Evolutionary conservation across 2,329 filamentous ascomycete species (phyloP), one percentile per base, ranked within the genome.

Genomic region (Thermomyces lanuginosus): DNA sequence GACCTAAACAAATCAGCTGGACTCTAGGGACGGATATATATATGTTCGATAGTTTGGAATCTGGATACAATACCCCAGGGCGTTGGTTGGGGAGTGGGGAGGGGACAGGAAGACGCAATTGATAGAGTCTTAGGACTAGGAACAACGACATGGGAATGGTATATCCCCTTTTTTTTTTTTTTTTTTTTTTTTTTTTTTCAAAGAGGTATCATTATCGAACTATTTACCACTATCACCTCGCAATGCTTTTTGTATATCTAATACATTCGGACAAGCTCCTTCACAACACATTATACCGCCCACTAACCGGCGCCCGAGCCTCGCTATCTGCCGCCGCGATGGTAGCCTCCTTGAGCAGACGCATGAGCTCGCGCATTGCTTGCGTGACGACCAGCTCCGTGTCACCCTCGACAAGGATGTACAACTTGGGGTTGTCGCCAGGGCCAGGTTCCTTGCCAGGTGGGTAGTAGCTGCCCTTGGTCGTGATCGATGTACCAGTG

Each of bases 321-420:
- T 89, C 77, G n/a, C 78, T 76, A 43, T 93, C 84, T 14, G 77
- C 80, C 7, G 84, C 83, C 8, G 82, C 82, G 43, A 91, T 72
- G 0, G 84, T 92, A 8, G 81, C 89, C 54, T 95, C 89, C 48
- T 77, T 82, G 40, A 98, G 58, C 44, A 93, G 59, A 24, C 84
- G 70, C 47, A 83, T 86, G 38, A 98, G 64, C 56, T 95, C 84
- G 39, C 73, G 71, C 69, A 98, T 81, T 2, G 89, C 89, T 43
- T 80, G 77, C 27, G 79, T 80, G 15, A 98, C 89, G 16, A 83
- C 75, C 28, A 92, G 63, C 54, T 98, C 89, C 0, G 89, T 95
- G 45, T 98, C 89, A 21, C 89, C 89, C 51, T 98, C 89, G 31
- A 98, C 91, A 34, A 98, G 67, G 44, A 98, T 93, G 50, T 95